Evolutionary conservation across 192 early-diverging fungal species (phyloP), one percentile per base, ranked within the genome.

Genomic region (Anaeromyces robustus): DNA sequence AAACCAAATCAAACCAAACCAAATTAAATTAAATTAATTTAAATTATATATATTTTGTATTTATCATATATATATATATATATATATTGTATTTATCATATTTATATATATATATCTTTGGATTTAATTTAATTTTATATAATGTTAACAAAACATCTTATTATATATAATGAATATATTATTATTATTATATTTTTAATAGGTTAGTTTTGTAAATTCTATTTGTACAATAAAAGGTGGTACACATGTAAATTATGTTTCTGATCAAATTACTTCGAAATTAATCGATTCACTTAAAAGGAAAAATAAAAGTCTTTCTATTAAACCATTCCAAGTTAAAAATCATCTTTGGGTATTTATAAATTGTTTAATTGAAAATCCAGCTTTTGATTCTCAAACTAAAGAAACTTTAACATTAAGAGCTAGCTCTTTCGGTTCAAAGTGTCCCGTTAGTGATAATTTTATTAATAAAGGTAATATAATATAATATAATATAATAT

Each of bases 191-290:
- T 22, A 77, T 19, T 16, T 37, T 78, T 29, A 52, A 29, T 80
- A 87, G 86, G 89, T 93, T 81, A 95, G 94, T 83, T 99, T 99
- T 85, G 97, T 97, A 82, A 99, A 99, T 86, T 92, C 92, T 83
- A 98, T 99, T 84, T 96, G 92, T 85, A 98, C 97, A 12, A 88
- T 90, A 12, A 96, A 97, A 79, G 97, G 96, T 78, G 97, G 97
- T 34, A 94, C 93, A 5, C 95, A 97, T 78, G 94, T 95, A 30
- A 92, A 90, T 77, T 92, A 96, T 84, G 89, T 97, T 30, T 86
- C 89, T 0, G 93, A 95, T 82, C 94, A 96, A 85, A 85, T 99
- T 37, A 90, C 92, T 39, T 90, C 88, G 39, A 86, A 85, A 52
- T 85, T 99, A 41, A 86, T 90, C 4, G 90, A 90, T 78, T 84